A percentile compares a stretch with the other conserved stretches of the same genome.
These are phyloP conservation scores for Circinella umbellata DNA, from an alignment of 371 early-diverging fungal species.

Conservation along the genomic window DNA sequence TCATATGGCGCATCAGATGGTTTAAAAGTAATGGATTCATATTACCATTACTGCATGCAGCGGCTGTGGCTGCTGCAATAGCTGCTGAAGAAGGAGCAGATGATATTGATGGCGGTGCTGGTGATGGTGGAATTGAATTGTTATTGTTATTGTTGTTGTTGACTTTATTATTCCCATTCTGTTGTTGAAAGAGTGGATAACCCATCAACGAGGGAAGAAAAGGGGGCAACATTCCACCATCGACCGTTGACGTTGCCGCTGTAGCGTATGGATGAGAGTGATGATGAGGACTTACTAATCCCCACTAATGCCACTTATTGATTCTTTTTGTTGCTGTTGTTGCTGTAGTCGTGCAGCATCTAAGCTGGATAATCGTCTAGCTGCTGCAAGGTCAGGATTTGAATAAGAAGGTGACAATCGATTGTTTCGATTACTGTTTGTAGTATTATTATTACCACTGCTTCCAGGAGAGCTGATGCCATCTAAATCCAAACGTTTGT, in stretches of 20 bases:
- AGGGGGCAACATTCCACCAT: slow-evolving; percentile 10
- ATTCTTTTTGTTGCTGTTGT: slow-evolving; percentile 2
- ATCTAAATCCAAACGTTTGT: slow-evolving; percentile 32
- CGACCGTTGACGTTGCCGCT: neutral
- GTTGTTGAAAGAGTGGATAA: slow-evolving; percentile 8
- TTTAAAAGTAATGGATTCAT: slow-evolving; percentile 31
- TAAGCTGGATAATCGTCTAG: slow-evolving; percentile 31
- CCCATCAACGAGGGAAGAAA: slow-evolving; percentile 19
- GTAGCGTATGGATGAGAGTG: neutral
- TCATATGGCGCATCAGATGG: slow-evolving; percentile 33
- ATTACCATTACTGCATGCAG: slow-evolving; percentile 15
- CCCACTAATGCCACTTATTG: slow-evolving; percentile 3
- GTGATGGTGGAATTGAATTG: neutral
- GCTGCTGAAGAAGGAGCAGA: slow-evolving; percentile 12
- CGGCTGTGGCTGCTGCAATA: slow-evolving; percentile 16
- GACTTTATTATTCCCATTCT: neutral
- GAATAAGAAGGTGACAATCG: slow-evolving; percentile 48
- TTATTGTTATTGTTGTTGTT: neutral
- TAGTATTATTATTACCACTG: no score
- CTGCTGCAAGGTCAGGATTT: slow-evolving; percentile 43
- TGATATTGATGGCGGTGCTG: slow-evolving; percentile 3
- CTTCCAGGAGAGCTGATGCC: slow-evolving; percentile 1
- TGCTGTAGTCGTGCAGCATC: slow-evolving; percentile 19
- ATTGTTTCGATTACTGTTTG: neutral
- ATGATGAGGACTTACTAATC: neutral